phyloP scores from a whole-genome alignment of 495 filamentous ascomycete genomes.

The Apodospora peruviana region DNA sequence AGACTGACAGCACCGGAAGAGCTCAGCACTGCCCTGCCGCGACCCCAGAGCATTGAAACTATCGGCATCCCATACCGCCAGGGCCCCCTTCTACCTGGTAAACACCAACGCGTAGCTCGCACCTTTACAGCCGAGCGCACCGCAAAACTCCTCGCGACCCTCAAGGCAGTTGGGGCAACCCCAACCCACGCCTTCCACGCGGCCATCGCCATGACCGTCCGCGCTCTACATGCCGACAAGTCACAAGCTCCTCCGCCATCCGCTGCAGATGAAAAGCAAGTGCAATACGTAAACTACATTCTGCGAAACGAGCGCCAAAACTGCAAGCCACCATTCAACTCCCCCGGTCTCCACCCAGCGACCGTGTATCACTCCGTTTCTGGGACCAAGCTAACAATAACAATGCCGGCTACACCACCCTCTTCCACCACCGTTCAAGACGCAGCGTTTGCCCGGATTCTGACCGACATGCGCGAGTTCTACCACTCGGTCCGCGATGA shows the following conservation, averaged over 20 bases:
- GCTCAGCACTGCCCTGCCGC: background rate
- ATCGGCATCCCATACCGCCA: background rate
- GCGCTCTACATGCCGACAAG: slow-evolving; percentile 11
- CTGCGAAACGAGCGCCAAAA: slow-evolving; percentile 25
- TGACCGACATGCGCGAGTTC: background rate
- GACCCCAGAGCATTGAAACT: background rate
- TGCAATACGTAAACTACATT: slow-evolving; percentile 25
- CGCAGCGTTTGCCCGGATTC: slow-evolving; percentile 7
- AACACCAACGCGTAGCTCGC: background rate
- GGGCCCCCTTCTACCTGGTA: background rate
- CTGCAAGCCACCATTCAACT: slow-evolving; percentile 22
- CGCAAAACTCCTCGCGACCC: slow-evolving; percentile 10
- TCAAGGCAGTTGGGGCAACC: slow-evolving; percentile 21
- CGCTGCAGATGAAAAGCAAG: background rate
- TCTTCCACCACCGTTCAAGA: background rate
- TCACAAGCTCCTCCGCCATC: too few relatives aligned
- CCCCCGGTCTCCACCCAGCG: slow-evolving; percentile 16
- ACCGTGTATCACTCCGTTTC: slow-evolving; percentile 29
- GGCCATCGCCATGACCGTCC: slow-evolving; percentile 23
- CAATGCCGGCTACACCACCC: too few relatives aligned
- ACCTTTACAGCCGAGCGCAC: slow-evolving; percentile 1
- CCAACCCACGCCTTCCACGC: slow-evolving; percentile 31
- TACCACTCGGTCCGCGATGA: slow-evolving; percentile 5
- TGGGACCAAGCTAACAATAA: slow-evolving; percentile 9
- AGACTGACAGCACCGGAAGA: background rate